Evolutionary conservation across 257 asterid species (phyloP).

Genomic region (Salvia rosmarinus): DNA sequence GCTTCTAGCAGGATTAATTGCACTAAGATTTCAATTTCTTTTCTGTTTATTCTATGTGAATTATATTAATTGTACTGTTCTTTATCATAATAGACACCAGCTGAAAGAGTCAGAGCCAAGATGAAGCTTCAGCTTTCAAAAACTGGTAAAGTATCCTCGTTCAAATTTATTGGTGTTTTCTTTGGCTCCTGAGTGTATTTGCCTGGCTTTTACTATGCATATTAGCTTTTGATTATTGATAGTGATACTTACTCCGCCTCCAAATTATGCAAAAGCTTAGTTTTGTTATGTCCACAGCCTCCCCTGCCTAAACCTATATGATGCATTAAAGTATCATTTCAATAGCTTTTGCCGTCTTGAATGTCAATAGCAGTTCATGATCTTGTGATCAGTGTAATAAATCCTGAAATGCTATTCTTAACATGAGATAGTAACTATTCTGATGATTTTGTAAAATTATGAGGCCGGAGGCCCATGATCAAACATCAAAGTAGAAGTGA

Average conservation of each 20-base stretch:
- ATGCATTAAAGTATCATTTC: background rate
- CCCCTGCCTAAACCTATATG: background rate
- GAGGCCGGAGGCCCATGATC: background rate
- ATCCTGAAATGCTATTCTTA: no score
- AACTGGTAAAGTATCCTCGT: conserved; percentile 60
- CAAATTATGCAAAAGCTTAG: background rate
- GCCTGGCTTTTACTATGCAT: background rate
- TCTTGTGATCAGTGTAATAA: no score
- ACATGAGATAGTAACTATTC: background rate
- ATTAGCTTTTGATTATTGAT: background rate
- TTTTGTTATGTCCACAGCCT: background rate
- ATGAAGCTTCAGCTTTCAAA: conserved; percentile 87
- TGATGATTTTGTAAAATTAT: conserved; percentile 4
- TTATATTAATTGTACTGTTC: conserved; percentile 27
- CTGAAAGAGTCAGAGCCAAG: conserved; percentile 92
- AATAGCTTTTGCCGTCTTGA: background rate
- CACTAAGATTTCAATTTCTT: conserved; percentile 14
- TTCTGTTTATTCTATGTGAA: background rate
- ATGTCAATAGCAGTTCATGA: no score
- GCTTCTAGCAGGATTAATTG: conserved; percentile 16
- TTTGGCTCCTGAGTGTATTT: background rate
- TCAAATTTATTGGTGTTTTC: background rate
- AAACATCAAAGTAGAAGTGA: conserved; percentile 4
- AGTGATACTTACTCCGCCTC: conserved; percentile 1
- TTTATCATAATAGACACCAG: conserved; percentile 60